Evolutionary conservation across 177 flowering plant species (phyloP), one percentile per base, ranked within the genome.

Genomic region (Vitis hybrid): DNA sequence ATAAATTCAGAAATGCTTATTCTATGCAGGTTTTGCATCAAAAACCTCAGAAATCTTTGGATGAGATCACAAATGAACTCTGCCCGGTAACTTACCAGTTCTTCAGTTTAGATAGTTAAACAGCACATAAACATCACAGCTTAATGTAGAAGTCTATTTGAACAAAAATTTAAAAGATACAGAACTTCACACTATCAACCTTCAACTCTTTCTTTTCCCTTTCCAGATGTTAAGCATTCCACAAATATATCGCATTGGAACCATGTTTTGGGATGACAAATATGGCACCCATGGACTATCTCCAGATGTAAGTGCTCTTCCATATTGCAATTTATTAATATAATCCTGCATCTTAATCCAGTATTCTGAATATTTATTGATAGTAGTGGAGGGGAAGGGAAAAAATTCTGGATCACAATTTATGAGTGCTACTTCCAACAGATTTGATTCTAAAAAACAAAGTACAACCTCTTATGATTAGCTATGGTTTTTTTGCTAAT

Each of bases 251-350:
- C 85, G 97, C 62, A 92, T 92, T 57, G 91, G 97, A 55, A 90
- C 94, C 3, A 89, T 92, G 94, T 92, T 87, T 67, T 90, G 92
- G 97, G 97, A 92, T 72, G 95, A 92, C 85, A 92, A 92, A 68
- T 89, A 88, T 69, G 93, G 92, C 52, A 77, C 95, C 19, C 92
- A 89, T 19, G 91, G 95, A 56, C 71, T 90, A 75, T 86, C 96
- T 58, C 75, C 78, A 60, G 95, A 88, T 56, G 97, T 89, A 85
- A 82, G 85, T 72, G 24, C 12, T 55, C 55, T 64, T 50, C 19
- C 50, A 21, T 14, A 19, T n/a, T 60, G 3, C 21, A 10, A 50
- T 10, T 21, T 30, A 50, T 54, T 65, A 18, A 16, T 24, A 24
- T 24, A 24, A 24, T 24, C 27, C 27, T 24, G 27, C 27, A 24